phyloP scores from a whole-genome alignment of 192 early-diverging fungal species.

The Rhizophagus sp. region DNA sequence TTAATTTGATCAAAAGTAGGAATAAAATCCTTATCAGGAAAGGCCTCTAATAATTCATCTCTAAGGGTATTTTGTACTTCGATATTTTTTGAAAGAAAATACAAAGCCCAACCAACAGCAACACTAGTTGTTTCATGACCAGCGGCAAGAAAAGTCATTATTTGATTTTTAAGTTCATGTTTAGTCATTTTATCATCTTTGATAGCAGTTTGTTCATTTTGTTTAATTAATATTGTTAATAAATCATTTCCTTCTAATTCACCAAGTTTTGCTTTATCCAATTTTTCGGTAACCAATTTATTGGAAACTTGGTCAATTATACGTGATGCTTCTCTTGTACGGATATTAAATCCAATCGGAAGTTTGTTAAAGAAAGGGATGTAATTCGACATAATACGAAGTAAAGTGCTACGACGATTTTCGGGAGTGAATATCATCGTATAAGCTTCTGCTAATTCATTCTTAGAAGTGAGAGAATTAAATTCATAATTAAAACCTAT shows the following conservation, averaged over 20 bases:
- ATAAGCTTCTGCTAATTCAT: constrained; percentile 50
- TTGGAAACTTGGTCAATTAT: constrained; percentile 39
- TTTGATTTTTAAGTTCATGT: constrained; percentile 47
- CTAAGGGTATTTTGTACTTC: constrained; percentile 45
- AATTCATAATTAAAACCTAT: constrained; percentile 52
- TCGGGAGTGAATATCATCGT: constrained; percentile 35
- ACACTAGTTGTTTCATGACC: constrained; percentile 63
- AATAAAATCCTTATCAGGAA: constrained; percentile 30
- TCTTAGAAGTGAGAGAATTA: constrained; percentile 40
- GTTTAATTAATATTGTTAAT: constrained; percentile 45
- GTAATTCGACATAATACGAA: constrained; percentile 35
- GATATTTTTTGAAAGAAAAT: constrained; percentile 48
- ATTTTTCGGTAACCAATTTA: constrained; percentile 41
- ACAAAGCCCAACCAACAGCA: constrained; percentile 53
- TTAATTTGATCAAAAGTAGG: constrained; percentile 53
- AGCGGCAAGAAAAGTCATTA: constrained; percentile 58
- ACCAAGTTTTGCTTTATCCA: constrained; percentile 26
- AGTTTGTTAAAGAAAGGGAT: constrained; percentile 27
- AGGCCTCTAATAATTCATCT: constrained; percentile 46
- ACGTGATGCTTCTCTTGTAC: background rate
- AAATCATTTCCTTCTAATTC: constrained; percentile 42
- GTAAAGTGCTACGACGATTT: constrained; percentile 22
- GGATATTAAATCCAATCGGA: constrained; percentile 33
- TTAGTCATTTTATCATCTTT: constrained; percentile 44
- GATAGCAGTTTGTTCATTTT: constrained; percentile 44